phyloP scores from a whole-genome alignment of 2,329 filamentous ascomycete genomes.

The Aspergillus sp. region DNA sequence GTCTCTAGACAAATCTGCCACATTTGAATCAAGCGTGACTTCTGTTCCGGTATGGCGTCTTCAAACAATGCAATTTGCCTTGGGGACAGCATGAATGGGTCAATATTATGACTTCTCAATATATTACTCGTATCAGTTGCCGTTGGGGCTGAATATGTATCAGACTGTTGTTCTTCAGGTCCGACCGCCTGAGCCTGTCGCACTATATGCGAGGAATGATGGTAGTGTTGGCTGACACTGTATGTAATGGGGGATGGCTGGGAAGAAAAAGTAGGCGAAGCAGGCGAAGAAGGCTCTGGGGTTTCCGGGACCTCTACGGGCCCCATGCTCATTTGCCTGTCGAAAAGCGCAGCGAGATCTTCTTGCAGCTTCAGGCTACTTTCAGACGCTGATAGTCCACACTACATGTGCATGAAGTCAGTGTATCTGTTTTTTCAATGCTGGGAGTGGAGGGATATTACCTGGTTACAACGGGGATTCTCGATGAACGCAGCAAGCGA shows the following conservation, averaged over 20 bases:
- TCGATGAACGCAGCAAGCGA: conserved; percentile 31
- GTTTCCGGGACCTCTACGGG: conserved; percentile 26
- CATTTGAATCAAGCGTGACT: conserved; percentile 68
- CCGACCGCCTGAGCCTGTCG: conserved; percentile 24
- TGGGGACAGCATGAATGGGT: conserved; percentile 61
- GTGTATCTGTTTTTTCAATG: conserved; percentile 1
- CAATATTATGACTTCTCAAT: conserved; percentile 60
- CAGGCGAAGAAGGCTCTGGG: conserved; percentile 19
- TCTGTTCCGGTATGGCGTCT: conserved; percentile 65
- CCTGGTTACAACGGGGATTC: conserved; percentile 35
- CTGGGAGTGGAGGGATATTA: conserved; percentile 17
- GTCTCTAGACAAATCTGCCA: conserved; percentile 67
- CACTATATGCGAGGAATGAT: conserved; percentile 65
- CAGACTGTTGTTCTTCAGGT: background rate
- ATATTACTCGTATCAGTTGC: conserved; percentile 46
- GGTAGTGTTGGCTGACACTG: conserved; percentile 74
- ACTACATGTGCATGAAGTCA: conserved; percentile 24
- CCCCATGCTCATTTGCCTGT: conserved; percentile 63
- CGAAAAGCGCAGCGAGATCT: conserved; percentile 74
- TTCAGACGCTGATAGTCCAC: conserved; percentile 36
- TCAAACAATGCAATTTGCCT: conserved; percentile 74
- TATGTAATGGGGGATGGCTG: conserved; percentile 54
- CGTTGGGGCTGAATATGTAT: conserved; percentile 34
- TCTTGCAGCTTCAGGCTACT: conserved; percentile 62
- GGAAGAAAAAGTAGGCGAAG: conserved; percentile 3